Conservation (phyloP, 106 monocot species). For the Allium cepa region DNA sequence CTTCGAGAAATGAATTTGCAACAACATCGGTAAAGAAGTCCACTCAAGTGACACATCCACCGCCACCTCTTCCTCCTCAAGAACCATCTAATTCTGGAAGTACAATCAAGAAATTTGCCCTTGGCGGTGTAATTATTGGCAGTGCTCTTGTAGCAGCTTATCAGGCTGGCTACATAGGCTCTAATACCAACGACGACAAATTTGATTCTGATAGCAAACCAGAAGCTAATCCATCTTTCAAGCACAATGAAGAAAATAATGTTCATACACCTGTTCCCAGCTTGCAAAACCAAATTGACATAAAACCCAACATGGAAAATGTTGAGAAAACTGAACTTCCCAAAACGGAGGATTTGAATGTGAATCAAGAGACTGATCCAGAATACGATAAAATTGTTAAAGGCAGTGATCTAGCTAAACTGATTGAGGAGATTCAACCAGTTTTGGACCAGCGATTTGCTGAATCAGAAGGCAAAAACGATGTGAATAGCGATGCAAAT, state of each 20-base stretch:
- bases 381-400: constrained; percentile 13
- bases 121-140: constrained; percentile 46
- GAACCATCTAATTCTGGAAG: constrained; percentile 23
- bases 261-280: constrained; percentile 11
- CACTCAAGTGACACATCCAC: constrained; percentile 5
- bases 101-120: constrained; percentile 23
- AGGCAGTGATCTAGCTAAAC: constrained; percentile 19
- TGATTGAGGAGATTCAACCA: constrained; percentile 11
- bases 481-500: constrained; percentile 1
- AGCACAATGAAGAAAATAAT: constrained; percentile 15
- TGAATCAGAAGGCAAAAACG: constrained; percentile 10
- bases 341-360: constrained; percentile 6
- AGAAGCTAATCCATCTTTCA: constrained; percentile 2
- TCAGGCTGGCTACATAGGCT: constrained; percentile 36
- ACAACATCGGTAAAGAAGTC: constrained; percentile 20
- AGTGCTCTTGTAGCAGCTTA: constrained; percentile 40
- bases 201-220: constrained; percentile 7
- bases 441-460: constrained; percentile 17
- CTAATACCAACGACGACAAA: constrained; percentile 19
- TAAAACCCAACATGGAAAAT: constrained; percentile 17
- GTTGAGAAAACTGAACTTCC: constrained; percentile 14
- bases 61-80: constrained; percentile 19
- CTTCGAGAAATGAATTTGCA: constrained; percentile 38
- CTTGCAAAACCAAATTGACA: constrained; percentile 10
- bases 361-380: constrained; percentile 5